Conservation (phyloP, 2,329 filamentous ascomycete species). For the Calonectria montana region DNA sequence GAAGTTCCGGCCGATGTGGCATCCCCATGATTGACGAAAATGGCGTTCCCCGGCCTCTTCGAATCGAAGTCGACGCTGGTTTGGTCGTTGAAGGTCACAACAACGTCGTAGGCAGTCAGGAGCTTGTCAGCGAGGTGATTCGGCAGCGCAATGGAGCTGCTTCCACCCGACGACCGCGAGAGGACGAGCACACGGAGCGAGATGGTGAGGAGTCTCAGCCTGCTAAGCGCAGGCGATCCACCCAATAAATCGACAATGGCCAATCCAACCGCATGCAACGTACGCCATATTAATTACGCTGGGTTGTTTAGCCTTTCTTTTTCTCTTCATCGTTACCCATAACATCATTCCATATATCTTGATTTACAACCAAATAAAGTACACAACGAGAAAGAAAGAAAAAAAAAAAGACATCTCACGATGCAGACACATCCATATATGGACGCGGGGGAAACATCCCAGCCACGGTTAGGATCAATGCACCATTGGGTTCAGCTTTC, state of each 20-base stretch:
- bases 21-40: conserved; percentile 61
- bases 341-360: not conserved
- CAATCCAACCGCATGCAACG: not conserved
- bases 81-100: conserved; percentile 56
- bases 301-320: not conserved
- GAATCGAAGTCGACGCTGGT: conserved; percentile 58
- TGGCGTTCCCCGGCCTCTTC: conserved; percentile 54
- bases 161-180: conserved; percentile 31
- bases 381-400: not conserved
- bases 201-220: conserved; percentile 30
- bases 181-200: conserved; percentile 31
- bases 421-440: not conserved
- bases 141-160: conserved; percentile 27
- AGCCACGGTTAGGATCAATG: too few species aligned
- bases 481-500: too few species aligned
- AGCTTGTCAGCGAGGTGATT: conserved; percentile 44
- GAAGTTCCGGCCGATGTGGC: conserved; percentile 51
- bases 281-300: not conserved
- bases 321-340: not conserved
- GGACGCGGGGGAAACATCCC: not conserved
- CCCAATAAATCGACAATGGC: conserved; percentile 13
- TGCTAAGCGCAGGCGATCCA: conserved; percentile 40
- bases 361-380: not conserved
- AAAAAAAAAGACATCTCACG: not conserved
- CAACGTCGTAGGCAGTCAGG: conserved; percentile 56